These are phyloP conservation scores for Entomortierella lignicola DNA, from an alignment of 192 early-diverging fungal species.

Conservation along the genomic window DNA sequence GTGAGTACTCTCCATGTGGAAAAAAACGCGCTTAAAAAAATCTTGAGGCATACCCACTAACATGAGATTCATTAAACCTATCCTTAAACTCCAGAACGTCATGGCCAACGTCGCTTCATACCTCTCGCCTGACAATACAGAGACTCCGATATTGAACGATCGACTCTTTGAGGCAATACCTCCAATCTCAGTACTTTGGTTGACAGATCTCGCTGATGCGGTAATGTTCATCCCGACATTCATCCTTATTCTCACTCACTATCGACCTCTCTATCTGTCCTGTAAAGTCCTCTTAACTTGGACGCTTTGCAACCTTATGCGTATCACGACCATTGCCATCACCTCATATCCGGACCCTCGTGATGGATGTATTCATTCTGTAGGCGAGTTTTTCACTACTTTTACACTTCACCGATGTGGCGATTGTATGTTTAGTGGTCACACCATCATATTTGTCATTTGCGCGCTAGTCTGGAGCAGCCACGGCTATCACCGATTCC, in stretches of 20 bases:
- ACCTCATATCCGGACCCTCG: constrained; percentile 75
- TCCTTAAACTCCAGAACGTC: constrained; percentile 55
- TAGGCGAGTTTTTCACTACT: constrained; percentile 67
- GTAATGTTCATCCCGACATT: constrained; percentile 65
- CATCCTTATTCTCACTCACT: constrained; percentile 62
- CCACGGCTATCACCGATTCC: constrained; percentile 57
- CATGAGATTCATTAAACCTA: no score
- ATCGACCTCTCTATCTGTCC: constrained; percentile 66
- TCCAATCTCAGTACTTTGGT: constrained; percentile 61
- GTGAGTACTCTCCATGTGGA: constrained; percentile 9
- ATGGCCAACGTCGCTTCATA: constrained; percentile 74
- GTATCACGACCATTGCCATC: constrained; percentile 73
- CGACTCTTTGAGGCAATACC: constrained; percentile 70
- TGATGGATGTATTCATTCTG: constrained; percentile 63
- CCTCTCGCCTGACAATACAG: constrained; percentile 57
- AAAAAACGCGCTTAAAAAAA: no score
- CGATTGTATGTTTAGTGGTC: constrained; percentile 74
- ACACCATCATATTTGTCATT: constrained; percentile 72
- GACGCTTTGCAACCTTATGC: constrained; percentile 65
- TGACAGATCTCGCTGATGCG: constrained; percentile 72
- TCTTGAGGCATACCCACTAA: no score
- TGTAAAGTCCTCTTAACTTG: constrained; percentile 64
- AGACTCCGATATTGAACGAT: constrained; percentile 52
- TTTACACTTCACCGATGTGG: constrained; percentile 72
- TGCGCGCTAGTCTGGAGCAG: constrained; percentile 70